phyloP scores from a whole-genome alignment of 2,329 filamentous ascomycete genomes.

The Immersiporthe knoxdaviesiana region DNA sequence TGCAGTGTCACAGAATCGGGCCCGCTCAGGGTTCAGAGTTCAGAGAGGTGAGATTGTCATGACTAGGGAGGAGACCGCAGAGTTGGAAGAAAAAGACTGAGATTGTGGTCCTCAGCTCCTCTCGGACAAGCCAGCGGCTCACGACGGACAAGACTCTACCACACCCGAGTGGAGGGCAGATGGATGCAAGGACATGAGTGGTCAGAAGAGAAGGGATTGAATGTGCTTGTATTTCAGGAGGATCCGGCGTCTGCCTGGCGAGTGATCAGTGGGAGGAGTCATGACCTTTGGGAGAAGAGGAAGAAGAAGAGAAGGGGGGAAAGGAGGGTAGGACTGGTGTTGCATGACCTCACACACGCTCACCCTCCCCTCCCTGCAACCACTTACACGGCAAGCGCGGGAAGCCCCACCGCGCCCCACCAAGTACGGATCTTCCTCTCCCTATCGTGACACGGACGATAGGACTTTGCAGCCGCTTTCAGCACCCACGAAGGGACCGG shows the following conservation, averaged over 20 bases:
- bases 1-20: conserved; percentile 1
- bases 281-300: not conserved
- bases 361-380: conserved; percentile 12
- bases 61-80: not conserved
- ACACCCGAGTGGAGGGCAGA: not conserved
- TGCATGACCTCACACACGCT: conserved; percentile 18
- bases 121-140: not conserved
- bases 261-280: not conserved
- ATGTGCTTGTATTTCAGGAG: not conserved
- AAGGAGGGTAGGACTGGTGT: not conserved
- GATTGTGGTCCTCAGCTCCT: not conserved
- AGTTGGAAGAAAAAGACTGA: not conserved
- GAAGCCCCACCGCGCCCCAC: conserved; percentile 8
- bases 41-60: not conserved
- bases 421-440: not conserved
- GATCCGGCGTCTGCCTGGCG: not conserved
- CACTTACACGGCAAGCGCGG: conserved; percentile 15
- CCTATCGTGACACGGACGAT: not conserved
- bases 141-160: not conserved
- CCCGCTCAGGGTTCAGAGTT: not conserved
- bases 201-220: not conserved
- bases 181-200: not conserved
- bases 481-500: not conserved
- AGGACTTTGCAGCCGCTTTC: not conserved
- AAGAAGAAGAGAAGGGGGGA: not conserved